Evolutionary conservation across 305 asterid species (phyloP), one percentile per base, ranked within the genome.

Genomic region (Rubia balearica): DNA sequence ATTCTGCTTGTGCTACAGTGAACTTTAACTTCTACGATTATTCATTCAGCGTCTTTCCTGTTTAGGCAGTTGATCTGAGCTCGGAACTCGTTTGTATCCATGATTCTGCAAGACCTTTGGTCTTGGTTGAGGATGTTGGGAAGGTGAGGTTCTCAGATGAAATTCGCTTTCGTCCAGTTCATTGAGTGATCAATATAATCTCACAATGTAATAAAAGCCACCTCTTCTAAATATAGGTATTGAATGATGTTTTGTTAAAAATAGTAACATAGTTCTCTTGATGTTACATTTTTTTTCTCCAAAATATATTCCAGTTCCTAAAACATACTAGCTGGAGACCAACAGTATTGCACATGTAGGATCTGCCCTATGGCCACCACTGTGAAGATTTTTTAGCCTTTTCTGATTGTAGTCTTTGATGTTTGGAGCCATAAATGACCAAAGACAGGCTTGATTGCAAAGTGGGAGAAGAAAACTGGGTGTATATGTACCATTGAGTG

Each of bases 21-120:
- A 41, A 19, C 22, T 9, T 73, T 19, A 14, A 19, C 9, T 67
- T 67, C 48, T 51, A 46, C 4, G 49, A 43, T 61, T 30, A 49
- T 45, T 71, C 63, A 55, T 48, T 63, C 64, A 68, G 8, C 49
- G 66, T 17, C 70, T 62, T 40, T 71, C 79, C 75, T 70, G 49
- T 61, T 73, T 85, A 93, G 98, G 96, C 81, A 69, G 82, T 84
- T 69, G 92, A 89, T 93, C 78, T 79, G 77, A 84, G 73, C 74
- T 79, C 96, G 13, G 89, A 90, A 78, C 89, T 93, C 46, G 92
- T 86, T 65, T 93, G 98, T 83, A 88, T 91, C 74, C 98, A 93
- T 79, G 98, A 90, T 81, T 91, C 98, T 74, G 97, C 98, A 61
- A 90, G 98, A 83, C 98, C 98, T 70, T 85, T 93, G 65, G 90